Evolutionary conservation across 164 flowering plant species (phyloP), one percentile per base, ranked within the genome.

Genomic region (Paratinospora sagittata): DNA sequence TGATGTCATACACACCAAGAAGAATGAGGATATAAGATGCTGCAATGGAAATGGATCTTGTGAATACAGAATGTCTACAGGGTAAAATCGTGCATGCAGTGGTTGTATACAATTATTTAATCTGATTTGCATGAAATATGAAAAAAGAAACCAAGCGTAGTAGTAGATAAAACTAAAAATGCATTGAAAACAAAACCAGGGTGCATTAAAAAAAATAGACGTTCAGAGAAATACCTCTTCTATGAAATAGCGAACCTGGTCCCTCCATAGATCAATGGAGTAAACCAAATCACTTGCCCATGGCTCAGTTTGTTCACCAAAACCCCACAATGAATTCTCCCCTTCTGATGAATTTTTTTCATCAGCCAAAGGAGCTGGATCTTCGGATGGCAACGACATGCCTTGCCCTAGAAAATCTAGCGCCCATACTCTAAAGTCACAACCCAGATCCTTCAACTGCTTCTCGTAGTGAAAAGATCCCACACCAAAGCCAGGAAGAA

Each of bases 401-500:
- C 98, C 97, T 75, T 92, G 98, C 49, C 98, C 98, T 3, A 95
- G 88, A 78, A 90, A 95, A 87, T 95, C 98, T 41, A 95, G 63
- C 7, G 97, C 97, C 91, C 92, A 95, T 9, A 86, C 97, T 78
- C 97, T 86, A 76, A 66, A 85, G 65, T 95, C 93, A 70, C 88
- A 89, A 26, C 98, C 98, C 45, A 95, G 79, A 85, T 90, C 98
- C 82, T 85, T 92, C 68, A 95, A 73, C 78, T 95, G 98, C 78
- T 95, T 95, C 82, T 92, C 94, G 74, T 87, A 94, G 76, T 94
- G 98, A 74, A 94, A 94, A 19, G 96, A 86, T 49, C 98, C 98
- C 62, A 90, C 97, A 27, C 98, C 97, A 80, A 94, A 94, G 57
- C 98, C 98, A 66, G 98, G 98, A 73, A 94, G 96, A 74, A 92